Conservation (phyloP, 805 yeast species). For the Suhomyces vadensis region DNA sequence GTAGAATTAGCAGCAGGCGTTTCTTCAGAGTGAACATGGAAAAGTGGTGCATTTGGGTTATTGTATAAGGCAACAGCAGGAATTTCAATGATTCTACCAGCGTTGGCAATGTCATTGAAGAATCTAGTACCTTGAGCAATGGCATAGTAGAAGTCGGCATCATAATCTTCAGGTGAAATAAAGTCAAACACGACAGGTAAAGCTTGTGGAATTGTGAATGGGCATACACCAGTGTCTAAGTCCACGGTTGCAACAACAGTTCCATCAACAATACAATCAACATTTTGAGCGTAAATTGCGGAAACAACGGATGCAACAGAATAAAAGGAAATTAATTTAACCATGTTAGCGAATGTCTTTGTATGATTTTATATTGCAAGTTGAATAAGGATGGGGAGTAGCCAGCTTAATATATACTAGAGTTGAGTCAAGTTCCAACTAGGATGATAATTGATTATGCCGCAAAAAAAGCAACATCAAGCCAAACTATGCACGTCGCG, state of each 20-base stretch:
- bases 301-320: slow-evolving; percentile 22
- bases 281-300: slow-evolving; percentile 32
- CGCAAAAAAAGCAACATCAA: not conserved
- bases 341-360: slow-evolving; percentile 14
- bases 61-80: slow-evolving; percentile 35
- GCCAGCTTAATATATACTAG: not conserved
- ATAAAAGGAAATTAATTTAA: slow-evolving; percentile 17
- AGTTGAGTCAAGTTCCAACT: not conserved
- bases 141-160: slow-evolving; percentile 38
- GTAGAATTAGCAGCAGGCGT: slow-evolving; percentile 40
- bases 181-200: slow-evolving; percentile 30
- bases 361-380: not conserved
- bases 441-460: not conserved
- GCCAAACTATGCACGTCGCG: slow-evolving; percentile 1
- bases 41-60: slow-evolving; percentile 22
- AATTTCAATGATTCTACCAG: slow-evolving; percentile 33
- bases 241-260: slow-evolving; percentile 35
- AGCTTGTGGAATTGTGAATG: slow-evolving; percentile 33
- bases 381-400: not conserved
- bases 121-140: slow-evolving; percentile 22
- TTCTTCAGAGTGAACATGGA: slow-evolving; percentile 29
- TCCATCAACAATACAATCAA: slow-evolving; percentile 40
- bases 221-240: slow-evolving; percentile 41
- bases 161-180: slow-evolving; percentile 30
- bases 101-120: slow-evolving; percentile 35